These are phyloP conservation scores for Epithele typhae DNA, from an alignment of 768 basidiomycete genomes.

Conservation along the genomic window DNA sequence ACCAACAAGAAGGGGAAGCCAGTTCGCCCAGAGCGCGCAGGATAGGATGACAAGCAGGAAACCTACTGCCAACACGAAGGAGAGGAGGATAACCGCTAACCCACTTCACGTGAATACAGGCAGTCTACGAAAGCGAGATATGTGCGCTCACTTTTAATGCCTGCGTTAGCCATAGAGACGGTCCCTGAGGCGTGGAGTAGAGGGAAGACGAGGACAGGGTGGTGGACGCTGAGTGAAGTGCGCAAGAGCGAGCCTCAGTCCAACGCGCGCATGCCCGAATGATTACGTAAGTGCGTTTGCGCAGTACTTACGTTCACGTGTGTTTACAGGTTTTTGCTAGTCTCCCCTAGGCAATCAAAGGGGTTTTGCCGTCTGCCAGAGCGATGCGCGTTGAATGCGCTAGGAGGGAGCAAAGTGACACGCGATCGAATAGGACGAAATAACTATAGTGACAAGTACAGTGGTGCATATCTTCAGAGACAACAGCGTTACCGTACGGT, in stretches of 20 bases:
- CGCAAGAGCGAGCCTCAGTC: no score
- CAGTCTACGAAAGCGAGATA: constrained; percentile 5
- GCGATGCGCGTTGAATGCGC: no score
- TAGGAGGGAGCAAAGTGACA: constrained; percentile 1
- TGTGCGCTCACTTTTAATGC: constrained; percentile 26
- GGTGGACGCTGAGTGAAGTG: no score
- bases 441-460: not conserved
- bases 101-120: constrained; percentile 13
- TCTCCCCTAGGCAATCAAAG: no score
- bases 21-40: constrained; percentile 94
- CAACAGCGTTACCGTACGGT: not conserved
- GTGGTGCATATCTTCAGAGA: no score
- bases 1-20: constrained; percentile 97
- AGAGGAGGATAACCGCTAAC: constrained; percentile 90
- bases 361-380: no score
- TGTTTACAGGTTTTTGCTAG: no score
- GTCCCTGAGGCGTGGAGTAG: no score
- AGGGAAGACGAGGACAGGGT: no score
- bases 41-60: constrained; percentile 97
- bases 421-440: constrained; percentile 5
- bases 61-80: constrained; percentile 96
- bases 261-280: no score
- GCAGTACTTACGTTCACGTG: no score
- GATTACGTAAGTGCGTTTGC: no score
- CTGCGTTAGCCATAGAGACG: constrained; percentile 23